Evolutionary conservation across 768 basidiomycete genomes (phyloP), one percentile per base, ranked within the genome.

Genomic region (Termitomyces sp.): DNA sequence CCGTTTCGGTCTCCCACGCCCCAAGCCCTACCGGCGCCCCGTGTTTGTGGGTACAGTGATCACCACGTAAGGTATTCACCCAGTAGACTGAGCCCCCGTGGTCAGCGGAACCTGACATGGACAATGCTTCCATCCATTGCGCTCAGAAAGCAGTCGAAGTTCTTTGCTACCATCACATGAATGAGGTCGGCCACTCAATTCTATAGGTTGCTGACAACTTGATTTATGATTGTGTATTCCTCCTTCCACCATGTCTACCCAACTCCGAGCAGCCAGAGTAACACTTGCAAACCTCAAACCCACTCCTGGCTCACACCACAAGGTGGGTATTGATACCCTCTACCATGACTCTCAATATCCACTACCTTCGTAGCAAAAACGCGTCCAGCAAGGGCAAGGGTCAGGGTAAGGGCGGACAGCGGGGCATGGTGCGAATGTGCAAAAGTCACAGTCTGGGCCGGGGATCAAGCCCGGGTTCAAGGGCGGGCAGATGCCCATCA

Each of bases 401-500:
- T 94, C 93, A 2, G 89, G 90, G 27, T 83, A 89, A 57, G 97
- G 97, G 61, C 87, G 93, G 60, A 98, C 96, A 1, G 88, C 95
- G 10, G 93, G 93, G 62, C 82, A 92, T 55, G 97, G 97, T 73
- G 83, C 91, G 71, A 99, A 99, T 65, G 97, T 97, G 64, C 94
- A 96, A 72, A 95, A 94, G 59, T 88, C 97, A 36, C 85, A 97
- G 60, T 85, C 92, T 5, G 95, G 95, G 2, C 85, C 88, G 58
- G 91, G 93, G 5, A 89, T 92, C 31, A 83, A 80, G 63, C 79
- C 84, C 27, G 87, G 92, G 6, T 99, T 98, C 61, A 97, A 98
- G 72, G 97, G 97, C 68, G 97, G 97, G 61, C 96, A 98, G 71
- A 98, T 95, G 5, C 92, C 96, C 14, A 85, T 98, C 54, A 88